Percentiles rank a stretch among this genome's conserved stretches.
Conservation (phyloP, 202 grass and related monocot genomes). For the Zizania palustris region DNA sequence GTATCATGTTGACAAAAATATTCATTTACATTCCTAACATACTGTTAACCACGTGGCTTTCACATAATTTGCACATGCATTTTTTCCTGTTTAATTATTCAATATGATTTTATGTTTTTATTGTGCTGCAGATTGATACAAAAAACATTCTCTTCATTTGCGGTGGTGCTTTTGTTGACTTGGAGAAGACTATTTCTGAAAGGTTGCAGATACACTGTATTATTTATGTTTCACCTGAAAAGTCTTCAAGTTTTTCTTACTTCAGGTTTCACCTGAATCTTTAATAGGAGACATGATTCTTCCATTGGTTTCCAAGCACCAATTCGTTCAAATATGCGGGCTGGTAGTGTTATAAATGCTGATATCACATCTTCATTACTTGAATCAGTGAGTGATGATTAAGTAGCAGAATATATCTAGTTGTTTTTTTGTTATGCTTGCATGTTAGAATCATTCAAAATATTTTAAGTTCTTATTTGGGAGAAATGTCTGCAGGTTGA, state of each 20-base stretch:
- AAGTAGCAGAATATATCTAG: constrained; percentile 9
- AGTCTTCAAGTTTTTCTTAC: constrained; percentile 29
- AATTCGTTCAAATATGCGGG: constrained; percentile 63
- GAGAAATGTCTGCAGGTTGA: constrained; percentile 59
- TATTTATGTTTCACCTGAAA: constrained; percentile 29
- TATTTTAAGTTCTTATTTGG: constrained; percentile 18
- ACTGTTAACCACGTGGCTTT: not conserved
- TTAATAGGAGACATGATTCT: constrained; percentile 63
- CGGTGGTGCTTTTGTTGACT: constrained; percentile 66
- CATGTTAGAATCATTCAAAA: constrained; percentile 3
- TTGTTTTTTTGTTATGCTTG: constrained; percentile 24
- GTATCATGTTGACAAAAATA: constrained; percentile 3
- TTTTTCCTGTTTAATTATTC: not conserved
- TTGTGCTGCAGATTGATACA: constrained; percentile 61
- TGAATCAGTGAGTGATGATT: constrained; percentile 60
- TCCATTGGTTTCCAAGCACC: constrained; percentile 71
- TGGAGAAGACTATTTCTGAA: constrained; percentile 79
- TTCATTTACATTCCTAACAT: not conserved
- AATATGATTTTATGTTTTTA: constrained; percentile 37
- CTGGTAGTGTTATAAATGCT: constrained; percentile 55
- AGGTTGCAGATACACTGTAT: constrained; percentile 39
- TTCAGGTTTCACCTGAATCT: constrained; percentile 4
- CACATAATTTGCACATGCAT: constrained; percentile 21
- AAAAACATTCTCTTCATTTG: constrained; percentile 83
- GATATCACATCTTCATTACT: constrained; percentile 62